Conservation (phyloP, 306 rosid species). For the Cucurbita argyrosperma region DNA sequence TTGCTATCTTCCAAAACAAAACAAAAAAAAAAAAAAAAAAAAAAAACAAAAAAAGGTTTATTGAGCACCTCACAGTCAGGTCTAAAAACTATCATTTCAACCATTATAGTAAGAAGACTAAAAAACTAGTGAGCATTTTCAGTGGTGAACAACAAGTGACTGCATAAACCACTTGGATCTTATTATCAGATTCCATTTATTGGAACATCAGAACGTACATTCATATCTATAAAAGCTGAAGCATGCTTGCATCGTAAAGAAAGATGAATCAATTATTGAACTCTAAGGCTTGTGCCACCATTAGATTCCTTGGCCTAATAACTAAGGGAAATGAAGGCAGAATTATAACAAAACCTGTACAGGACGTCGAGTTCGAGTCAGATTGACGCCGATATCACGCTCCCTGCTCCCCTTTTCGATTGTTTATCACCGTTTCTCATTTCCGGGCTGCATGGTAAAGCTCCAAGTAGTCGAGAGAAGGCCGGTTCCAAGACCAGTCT, state of each 20-base stretch:
- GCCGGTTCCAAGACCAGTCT: slow-evolving; percentile 99
- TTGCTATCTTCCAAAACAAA: slow-evolving; percentile 1
- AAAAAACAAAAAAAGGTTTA: neutral
- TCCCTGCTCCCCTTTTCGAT: neutral
- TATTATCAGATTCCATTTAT: neutral
- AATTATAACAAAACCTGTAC: slow-evolving; percentile 30
- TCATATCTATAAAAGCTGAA: neutral
- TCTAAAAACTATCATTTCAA: neutral
- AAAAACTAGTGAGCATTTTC: neutral
- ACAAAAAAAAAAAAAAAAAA: no score
- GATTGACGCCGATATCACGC: neutral
- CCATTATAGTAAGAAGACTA: neutral
- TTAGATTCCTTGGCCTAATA: slow-evolving; percentile 7
- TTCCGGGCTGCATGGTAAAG: slow-evolving; percentile 85
- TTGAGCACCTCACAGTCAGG: neutral
- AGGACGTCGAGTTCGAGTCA: neutral
- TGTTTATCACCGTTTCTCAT: slow-evolving; percentile 13
- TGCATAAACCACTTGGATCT: neutral
- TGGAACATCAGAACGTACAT: neutral
- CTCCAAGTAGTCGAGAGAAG: slow-evolving; percentile 89
- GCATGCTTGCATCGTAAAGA: neutral
- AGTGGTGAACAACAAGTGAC: neutral
- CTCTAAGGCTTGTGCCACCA: slow-evolving; percentile 1
- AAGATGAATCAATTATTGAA: neutral
- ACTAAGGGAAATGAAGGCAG: neutral